Base-by-base conservation (phyloP, 306 rosid genomes). In the Medicago arabica region DNA sequence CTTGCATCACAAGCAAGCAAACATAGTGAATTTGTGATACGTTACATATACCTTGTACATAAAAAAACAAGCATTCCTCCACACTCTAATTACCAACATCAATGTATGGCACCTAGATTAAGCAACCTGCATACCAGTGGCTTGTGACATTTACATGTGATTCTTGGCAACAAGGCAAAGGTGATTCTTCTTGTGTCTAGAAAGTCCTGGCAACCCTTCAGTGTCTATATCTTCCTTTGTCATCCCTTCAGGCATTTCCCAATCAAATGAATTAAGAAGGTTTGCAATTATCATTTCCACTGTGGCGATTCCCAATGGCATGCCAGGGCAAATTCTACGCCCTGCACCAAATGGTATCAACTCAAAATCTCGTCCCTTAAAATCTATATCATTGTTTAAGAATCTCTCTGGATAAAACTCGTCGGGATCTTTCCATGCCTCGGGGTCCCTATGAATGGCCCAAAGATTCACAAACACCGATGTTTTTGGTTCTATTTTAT, bases 151-250 rank as follows among this genome's bases (percentile, higher is more conserved):
- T 55, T 11, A 62, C 8, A 36, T 62, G 25, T n/a, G 46, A 36
- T 34, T 36, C 9, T 62, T 62, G 1, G 68, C 68, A 36, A 62
- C 46, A 62, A 62, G 47, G 14, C 25, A 63, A 16, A 63, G 69
- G 9, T 63, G 69, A 63, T 63, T 63, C 28, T 63, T 63, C 49
- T 63, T 63, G 47, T 63, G 69, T 16, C 25, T 63, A 38, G 69
- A 47, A 38, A 63, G 49, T 63, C 69, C 69, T 0, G 69, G 28
- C 69, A 63, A 4, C 47, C 69, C 69, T 36, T 63, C 69, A 16
- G 5, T 38, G 14, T 63, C 69, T 0, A 63, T 63, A 39, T 63
- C 69, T 6, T 63, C 49, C 2, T 9, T 9, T 9, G 15, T 17
- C 69, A 63, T 38, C 4, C 69, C 69, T 16, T 17, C 4, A 2